Base-by-base conservation (phyloP, 768 basidiomycete genomes). In the Epithele typhae region DNA sequence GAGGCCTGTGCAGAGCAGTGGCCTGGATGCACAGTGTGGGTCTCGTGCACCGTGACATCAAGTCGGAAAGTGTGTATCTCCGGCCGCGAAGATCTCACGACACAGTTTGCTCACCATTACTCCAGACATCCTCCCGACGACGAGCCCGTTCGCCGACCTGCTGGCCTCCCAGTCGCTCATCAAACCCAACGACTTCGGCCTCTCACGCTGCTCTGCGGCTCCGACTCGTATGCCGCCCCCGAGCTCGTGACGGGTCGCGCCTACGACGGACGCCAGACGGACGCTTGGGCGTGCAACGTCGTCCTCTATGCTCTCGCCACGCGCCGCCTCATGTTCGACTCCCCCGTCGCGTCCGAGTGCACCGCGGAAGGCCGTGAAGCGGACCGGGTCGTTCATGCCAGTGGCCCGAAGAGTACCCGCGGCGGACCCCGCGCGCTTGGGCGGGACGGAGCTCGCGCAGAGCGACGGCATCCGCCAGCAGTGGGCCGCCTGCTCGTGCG, bases 231-330 rank as follows among this genome's bases (percentile, higher is more conserved):
- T 64, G 89, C 91, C 5, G 89, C 90, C 1, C n/a, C 71, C 3
- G 71, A 73, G 54, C 65, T 72, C 33, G 66, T 71, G 43, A 54
- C 43, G 24, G 74, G 70, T 23, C 69, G 71, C 39, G 69, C 74
- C 25, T 94, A 94, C 65, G 90, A 95, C 64, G 89, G 87, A 2
- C 73, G 88, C 12, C 75, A 82, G 61, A 92, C 89, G 43, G 92
- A 94, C 62, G 81, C 84, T 11, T 94, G 92, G 92, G 89, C 90
- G 9, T 82, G 84, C 56, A 91, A 91, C 1, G 84, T 92, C n/a
- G 88, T 92, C 40, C 66, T 93, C 11, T 95, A 80, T 63, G 87
- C 85, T 27, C 71, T 93, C 40, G n/a, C 75, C 7, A 81, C 75
- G 32, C 73, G 90, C 32, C 65, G 73, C 27, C 62, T 93, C 43